phyloP scores from a whole-genome alignment of 208 protist genomes.

The Trypanosomatidae sp. region DNA sequence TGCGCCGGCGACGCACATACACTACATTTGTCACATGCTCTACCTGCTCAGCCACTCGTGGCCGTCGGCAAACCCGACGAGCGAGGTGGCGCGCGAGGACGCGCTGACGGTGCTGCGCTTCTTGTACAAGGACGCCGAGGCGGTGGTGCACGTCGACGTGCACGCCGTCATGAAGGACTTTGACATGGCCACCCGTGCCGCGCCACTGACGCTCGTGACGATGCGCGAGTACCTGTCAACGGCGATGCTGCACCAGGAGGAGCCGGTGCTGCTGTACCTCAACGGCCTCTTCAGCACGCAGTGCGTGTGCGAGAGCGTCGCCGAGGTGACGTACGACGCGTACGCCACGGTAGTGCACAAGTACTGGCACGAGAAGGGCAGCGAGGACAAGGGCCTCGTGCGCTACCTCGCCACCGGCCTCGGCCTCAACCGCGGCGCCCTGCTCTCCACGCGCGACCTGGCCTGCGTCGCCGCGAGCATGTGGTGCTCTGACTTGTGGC shows the following conservation, averaged over 20 bases:
- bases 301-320: constrained; percentile 15
- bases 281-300: constrained; percentile 52
- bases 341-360: constrained; percentile 39
- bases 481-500: constrained; percentile 66
- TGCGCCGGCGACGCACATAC: constrained; percentile 63
- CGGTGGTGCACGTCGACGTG: constrained; percentile 37
- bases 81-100: constrained; percentile 38
- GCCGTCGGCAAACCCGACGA: constrained; percentile 55
- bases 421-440: constrained; percentile 49
- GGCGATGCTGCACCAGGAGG: constrained; percentile 68
- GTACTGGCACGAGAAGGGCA: constrained; percentile 37
- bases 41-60: constrained; percentile 78
- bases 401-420: constrained; percentile 50
- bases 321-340: constrained; percentile 49
- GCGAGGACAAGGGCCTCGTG: constrained; percentile 40
- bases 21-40: constrained; percentile 70
- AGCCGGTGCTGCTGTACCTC: constrained; percentile 62
- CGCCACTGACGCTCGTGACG: constrained; percentile 50
- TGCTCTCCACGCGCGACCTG: constrained; percentile 46
- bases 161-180: constrained; percentile 56
- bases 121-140: constrained; percentile 50
- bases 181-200: constrained; percentile 60
- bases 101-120: constrained; percentile 60
- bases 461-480: constrained; percentile 49
- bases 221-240: constrained; percentile 63